These are phyloP conservation scores for Oxyria digyna DNA, from an alignment of 148 eudicot genomes.

Conservation along the genomic window DNA sequence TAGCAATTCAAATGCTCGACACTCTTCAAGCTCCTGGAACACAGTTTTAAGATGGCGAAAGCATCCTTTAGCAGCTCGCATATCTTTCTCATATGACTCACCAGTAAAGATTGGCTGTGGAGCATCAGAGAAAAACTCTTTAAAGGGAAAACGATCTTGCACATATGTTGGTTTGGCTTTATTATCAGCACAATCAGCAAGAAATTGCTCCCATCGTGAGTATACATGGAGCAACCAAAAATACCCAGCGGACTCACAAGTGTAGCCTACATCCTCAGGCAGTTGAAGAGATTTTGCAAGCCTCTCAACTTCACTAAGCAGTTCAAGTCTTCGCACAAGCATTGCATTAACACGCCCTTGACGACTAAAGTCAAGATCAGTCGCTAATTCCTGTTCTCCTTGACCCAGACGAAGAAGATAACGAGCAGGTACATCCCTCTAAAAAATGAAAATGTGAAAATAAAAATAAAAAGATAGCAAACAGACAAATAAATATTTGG, in stretches of 20 bases:
- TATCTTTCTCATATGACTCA: constrained; percentile 70
- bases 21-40: constrained; percentile 97
- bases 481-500: background rate
- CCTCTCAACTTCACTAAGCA: constrained; percentile 92
- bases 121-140: constrained; percentile 71
- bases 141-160: constrained; percentile 77
- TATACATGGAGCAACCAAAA: constrained; percentile 97
- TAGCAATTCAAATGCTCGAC: constrained; percentile 94
- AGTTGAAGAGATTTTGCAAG: constrained; percentile 93
- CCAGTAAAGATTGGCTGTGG: constrained; percentile 82
- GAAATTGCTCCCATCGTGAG: constrained; percentile 95
- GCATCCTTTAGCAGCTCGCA: constrained; percentile 93
- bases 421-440: constrained; percentile 99
- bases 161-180: constrained; percentile 61
- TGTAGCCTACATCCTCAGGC: constrained; percentile 97
- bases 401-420: constrained; percentile 98
- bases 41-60: constrained; percentile 79
- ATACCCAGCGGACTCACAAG: constrained; percentile 97
- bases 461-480: background rate
- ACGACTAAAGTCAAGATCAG: constrained; percentile 97
- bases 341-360: constrained; percentile 98
- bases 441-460: constrained; percentile 5
- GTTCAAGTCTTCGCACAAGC: constrained; percentile 91
- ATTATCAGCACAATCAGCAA: constrained; percentile 72
- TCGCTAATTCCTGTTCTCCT: constrained; percentile 97